Conservation (phyloP, 495 filamentous ascomycete species). For the Penicillium mononematosum region DNA sequence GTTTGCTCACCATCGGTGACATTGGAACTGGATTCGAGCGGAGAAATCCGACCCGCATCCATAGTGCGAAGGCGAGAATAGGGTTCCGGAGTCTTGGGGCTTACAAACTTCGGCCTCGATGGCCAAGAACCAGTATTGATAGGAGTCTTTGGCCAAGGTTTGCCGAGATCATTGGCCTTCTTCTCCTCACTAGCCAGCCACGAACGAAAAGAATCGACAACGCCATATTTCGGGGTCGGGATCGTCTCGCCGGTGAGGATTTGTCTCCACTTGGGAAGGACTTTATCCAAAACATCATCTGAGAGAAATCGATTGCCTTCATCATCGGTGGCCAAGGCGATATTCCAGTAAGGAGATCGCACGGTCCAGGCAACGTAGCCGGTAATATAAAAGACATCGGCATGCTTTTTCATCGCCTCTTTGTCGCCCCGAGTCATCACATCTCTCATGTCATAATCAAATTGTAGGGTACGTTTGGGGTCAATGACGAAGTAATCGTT, state of each 20-base stretch:
- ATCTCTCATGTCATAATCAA: not conserved
- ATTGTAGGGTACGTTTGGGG: not conserved
- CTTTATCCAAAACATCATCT: not conserved
- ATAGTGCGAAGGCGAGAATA: not conserved
- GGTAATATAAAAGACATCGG: not conserved
- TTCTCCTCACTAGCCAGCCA: not conserved
- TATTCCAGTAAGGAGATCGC: slow-evolving; percentile 9
- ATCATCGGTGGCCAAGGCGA: slow-evolving; percentile 10
- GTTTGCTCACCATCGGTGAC: not conserved
- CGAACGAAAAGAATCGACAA: not conserved
- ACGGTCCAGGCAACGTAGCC: slow-evolving; percentile 1
- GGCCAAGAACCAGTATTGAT: not conserved
- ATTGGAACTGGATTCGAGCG: not conserved
- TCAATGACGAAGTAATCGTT: not conserved
- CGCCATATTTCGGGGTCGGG: not conserved
- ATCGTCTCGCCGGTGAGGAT: not conserved
- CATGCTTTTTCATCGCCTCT: not conserved
- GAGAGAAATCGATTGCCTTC: slow-evolving; percentile 4
- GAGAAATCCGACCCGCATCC: not conserved
- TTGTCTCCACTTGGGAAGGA: slow-evolving; percentile 3
- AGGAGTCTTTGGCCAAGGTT: not conserved
- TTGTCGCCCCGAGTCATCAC: not conserved
- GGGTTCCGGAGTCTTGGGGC: not conserved
- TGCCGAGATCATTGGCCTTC: not conserved
- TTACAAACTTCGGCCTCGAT: not conserved